Base-by-base conservation (phyloP, 345 rosid genomes). In the Salix exigua region DNA sequence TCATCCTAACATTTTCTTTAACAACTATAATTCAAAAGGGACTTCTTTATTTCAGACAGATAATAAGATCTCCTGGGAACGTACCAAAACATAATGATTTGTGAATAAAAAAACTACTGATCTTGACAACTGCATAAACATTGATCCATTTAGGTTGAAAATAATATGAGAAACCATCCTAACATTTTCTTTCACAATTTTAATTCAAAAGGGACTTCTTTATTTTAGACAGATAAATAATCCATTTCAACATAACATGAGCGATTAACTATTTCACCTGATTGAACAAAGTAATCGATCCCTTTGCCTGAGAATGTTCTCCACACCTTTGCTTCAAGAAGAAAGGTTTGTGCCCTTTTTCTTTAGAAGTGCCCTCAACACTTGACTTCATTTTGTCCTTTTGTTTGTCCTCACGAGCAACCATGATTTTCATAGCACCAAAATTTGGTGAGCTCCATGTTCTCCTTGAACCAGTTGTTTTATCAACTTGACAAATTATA, bases 371-470 rank as follows among this genome's bases (percentile, higher is more conserved):
- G 40, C 79, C 86, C 79, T 87, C 94, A 64, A 81, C 65, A 12
- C 51, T 75, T 61, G 89, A 74, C 46, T 44, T 30, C 53, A 84
- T 28, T 55, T 62, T 71, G 73, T 72, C 77, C 66, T 72, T 73
- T 64, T 85, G 84, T 60, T 81, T 87, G 67, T 80, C 83, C 71
- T 85, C 78, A 75, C 73, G 80, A 12, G 85, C 77, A 80, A 89
- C 75, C 70, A 83, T 84, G 80, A 94, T 74, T 85, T 84, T 90
- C 84, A 91, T 84, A 61, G 90, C 83, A 78, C 84, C 85, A 68
- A 88, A 44, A 67, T 87, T 85, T 3, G 97, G 96, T n/a, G 97
- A 88, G 77, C 88, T 86, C 87, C 91, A 88, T 28, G 87, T 86
- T 83, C 86, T 88, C 80, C 94, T 80, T 19, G 89, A 31, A 70